Evolutionary conservation across 1,139 yeast species (phyloP), one percentile per base, ranked within the genome.

Genomic region (Debaryomyces nepalensis): DNA sequence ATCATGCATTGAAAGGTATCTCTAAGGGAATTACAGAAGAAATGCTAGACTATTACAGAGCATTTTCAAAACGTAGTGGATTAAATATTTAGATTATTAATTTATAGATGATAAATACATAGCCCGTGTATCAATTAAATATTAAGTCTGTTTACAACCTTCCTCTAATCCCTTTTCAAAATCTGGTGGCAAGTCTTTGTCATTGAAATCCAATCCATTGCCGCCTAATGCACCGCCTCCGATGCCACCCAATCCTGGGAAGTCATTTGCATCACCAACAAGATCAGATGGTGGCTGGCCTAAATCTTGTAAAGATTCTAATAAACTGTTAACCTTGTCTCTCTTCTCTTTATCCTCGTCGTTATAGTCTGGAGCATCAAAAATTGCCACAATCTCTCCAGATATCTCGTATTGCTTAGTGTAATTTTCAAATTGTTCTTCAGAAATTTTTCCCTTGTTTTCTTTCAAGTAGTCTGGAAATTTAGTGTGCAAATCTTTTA

Each of bases 241-340:
- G 33, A 57, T 48, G 9, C 65, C 68, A 6, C 73, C 75, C 44
- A 79, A 70, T 0, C 84, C 84, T 1, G 84, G 83, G 52, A 83
- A 79, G 40, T 79, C 77, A 19, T 76, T 73, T 26, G 81, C 70
- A 41, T 82, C 89, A 26, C 88, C 91, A 47, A 85, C 80, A 37
- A 88, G 71, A 41, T 87, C 95, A 20, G 77, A 65, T 3, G 99
- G 99, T 0, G 97, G 96, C 55, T 89, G 87, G 0, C 98, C 97
- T 37, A 88, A 70, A 42, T 84, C 91, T 54, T 87, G 90, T 62
- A 87, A 79, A 10, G 77, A 70, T 49, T 87, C 95, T 53, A 90
- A 68, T 48, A 82, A 75, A 7, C 65, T 46, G 53, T 82, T 75
- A 45, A 85, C 72, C 51, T 71, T 69, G 42, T 78, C 78, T 58